Base-by-base conservation (phyloP, 768 basidiomycete species). In the Mycena maculata region DNA sequence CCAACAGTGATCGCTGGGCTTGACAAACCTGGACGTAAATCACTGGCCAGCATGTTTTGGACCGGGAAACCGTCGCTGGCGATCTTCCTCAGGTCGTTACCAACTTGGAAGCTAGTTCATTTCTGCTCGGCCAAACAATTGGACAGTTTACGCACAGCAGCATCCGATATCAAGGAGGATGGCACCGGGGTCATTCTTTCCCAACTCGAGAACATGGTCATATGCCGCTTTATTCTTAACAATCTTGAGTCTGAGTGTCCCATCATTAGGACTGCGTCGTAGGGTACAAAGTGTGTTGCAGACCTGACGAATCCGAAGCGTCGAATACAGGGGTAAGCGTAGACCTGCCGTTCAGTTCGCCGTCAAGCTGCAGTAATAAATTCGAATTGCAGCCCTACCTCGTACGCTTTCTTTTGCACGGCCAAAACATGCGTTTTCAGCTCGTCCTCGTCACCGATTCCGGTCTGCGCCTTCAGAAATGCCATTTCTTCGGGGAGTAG, bases 131-230 rank as follows among this genome's bases (percentile, higher is more conserved):
- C 23, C 22, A 50, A 23, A 25, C 33, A 10, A 47, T 20, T 33
- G n/a, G 15, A 49, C 28, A 31, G 11, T 31, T 22, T 13, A 74
- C 76, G 61, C 41, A 84, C 83, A 82, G 66, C 82, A 82, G 65
- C 83, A 85, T 9, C 81, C 83, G n/a, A 82, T 73, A 63, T 85
- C 83, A 9, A 84, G 73, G 1, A 83, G 71, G 44, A 84, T 76
- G 20, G 81, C 76, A 18, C 72, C 70, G 28, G 74, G 71, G 15
- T 72, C 68, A 1, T 72, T 54, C 23, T 70, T 28, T 3, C 70
- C 65, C 4, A 84, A 74, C 12, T 75, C 49, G 2, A 82, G 73
- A 8, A 77, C 76, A 13, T 74, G 72, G 11, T 68, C 41, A 65
- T 83, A 83, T 1, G 70, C 80, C 4, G 78, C 54, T 55, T 44